Base-by-base conservation (phyloP, 257 asterid species). In the Pogostemon cablin region DNA sequence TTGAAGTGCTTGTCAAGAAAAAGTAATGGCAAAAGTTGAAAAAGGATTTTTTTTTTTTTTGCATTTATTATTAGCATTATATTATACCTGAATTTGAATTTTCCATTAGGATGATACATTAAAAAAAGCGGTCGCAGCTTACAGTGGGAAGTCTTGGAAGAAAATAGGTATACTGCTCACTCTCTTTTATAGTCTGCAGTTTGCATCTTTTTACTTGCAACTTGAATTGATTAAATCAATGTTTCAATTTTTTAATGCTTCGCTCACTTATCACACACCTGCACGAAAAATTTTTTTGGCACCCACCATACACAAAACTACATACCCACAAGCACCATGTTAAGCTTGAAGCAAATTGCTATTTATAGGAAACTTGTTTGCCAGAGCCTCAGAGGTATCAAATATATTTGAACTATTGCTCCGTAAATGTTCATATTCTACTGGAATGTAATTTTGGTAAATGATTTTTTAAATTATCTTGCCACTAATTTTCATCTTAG, bases 141-240 rank as follows among this genome's bases (percentile, higher is more conserved):
- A 68, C 81, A 85, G 81, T 78, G 99, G 99, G 83, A 95, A 91
- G 83, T 82, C 85, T 67, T 95, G 99, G 99, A 95, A 91, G 85
- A 95, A 90, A 92, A 91, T 95, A 81, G 99, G 99, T 95, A 86
- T 65, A 20, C n/a, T 65, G 5, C 66, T 65, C 38, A 69, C 39
- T 3, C 56, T 47, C 52, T 61, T 81, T 69, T 17, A 40, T 63
- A 73, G 58, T 37, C 35, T 68, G 48, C 58, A 48, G 65, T 62
- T 43, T 43, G 17, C 5, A 12, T 17, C 35, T 34, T 12, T 67
- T 12, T 47, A 38, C 49, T 68, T 40, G 65, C 63, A 59, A 56
- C 49, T 72, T 54, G 61, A 68, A 17, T 72, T 73, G 68, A 11
- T 68, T 73, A 12, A 61, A 25, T 25, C 32, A 25, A 65, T 63